A percentile compares a stretch with the other conserved stretches of the same genome.
These are phyloP conservation scores for Bidens hawaiensis DNA, from an alignment of 140 eudicot species.

Conservation along the genomic window DNA sequence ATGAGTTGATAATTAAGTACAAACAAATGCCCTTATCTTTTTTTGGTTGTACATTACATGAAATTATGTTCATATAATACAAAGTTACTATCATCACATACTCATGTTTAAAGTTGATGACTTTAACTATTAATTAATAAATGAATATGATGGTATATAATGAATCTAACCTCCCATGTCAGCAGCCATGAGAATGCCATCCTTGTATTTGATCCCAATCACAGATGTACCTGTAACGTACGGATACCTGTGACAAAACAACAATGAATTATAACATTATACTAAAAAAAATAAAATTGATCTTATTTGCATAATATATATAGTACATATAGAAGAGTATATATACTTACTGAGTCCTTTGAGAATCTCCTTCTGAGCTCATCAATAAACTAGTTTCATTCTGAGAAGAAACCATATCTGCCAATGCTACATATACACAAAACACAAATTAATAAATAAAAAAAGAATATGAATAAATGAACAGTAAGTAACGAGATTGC, in stretches of 20 bases:
- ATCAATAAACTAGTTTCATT: constrained; percentile 27
- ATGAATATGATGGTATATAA: too few relatives aligned
- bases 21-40: not conserved
- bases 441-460: too few relatives aligned
- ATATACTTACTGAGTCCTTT: constrained; percentile 46
- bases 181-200: constrained; percentile 92
- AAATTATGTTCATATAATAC: too few relatives aligned
- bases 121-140: not conserved
- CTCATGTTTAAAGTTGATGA: not conserved
- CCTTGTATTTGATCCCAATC: constrained; percentile 83
- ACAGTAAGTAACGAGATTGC: not conserved
- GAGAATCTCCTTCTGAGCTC: constrained; percentile 42
- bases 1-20: not conserved
- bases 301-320: not conserved
- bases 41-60: not conserved
- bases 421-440: not conserved
- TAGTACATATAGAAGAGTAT: not conserved
- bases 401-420: constrained; percentile 22
- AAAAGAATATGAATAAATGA: not conserved
- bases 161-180: constrained; percentile 93
- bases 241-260: constrained; percentile 46
- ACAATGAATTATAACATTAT: not conserved
- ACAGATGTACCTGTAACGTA: constrained; percentile 92
- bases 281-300: not conserved
- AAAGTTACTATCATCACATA: not conserved